Percentiles rank a stretch among this genome's conserved stretches.
Evolutionary conservation across 306 rosid species (phyloP).

Genomic region (Cicer judaicum): DNA sequence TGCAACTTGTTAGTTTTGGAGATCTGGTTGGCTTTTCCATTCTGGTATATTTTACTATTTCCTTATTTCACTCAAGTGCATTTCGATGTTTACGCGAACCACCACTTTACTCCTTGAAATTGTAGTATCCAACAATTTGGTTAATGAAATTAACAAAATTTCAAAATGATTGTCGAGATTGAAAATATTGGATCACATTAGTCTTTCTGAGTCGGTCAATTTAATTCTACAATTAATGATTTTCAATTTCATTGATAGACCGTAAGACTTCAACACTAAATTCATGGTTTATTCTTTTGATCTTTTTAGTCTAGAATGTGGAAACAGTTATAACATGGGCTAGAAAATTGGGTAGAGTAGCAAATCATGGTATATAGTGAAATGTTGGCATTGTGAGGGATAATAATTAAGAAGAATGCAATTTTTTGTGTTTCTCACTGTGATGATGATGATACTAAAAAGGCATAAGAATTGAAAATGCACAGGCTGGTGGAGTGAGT

Average conservation of each 20-base stretch:
- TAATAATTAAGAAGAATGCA: too few relatives aligned
- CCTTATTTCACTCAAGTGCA: neutral
- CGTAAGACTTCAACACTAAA: neutral
- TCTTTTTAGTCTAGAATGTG: too few relatives aligned
- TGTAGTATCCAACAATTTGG: neutral
- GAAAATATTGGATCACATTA: neutral
- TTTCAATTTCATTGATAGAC: neutral
- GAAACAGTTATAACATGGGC: too few relatives aligned
- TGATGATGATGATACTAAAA: too few relatives aligned
- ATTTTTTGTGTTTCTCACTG: too few relatives aligned
- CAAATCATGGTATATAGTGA: too few relatives aligned
- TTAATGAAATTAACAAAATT: neutral
- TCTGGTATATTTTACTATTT: conserved; percentile 53
- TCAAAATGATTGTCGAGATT: neutral
- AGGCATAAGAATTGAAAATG: neutral
- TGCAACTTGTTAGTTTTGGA: conserved; percentile 50
- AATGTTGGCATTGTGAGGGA: too few relatives aligned
- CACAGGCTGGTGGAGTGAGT: conserved; percentile 71
- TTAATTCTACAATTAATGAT: neutral
- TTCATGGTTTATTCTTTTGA: too few relatives aligned
- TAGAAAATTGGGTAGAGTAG: too few relatives aligned
- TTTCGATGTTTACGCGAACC: neutral
- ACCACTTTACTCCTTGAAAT: neutral
- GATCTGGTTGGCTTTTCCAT: conserved; percentile 56
- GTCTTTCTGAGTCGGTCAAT: neutral